phyloP scores from a whole-genome alignment of 2,329 filamentous ascomycete genomes.

The Epichloe brachyelytri region DNA sequence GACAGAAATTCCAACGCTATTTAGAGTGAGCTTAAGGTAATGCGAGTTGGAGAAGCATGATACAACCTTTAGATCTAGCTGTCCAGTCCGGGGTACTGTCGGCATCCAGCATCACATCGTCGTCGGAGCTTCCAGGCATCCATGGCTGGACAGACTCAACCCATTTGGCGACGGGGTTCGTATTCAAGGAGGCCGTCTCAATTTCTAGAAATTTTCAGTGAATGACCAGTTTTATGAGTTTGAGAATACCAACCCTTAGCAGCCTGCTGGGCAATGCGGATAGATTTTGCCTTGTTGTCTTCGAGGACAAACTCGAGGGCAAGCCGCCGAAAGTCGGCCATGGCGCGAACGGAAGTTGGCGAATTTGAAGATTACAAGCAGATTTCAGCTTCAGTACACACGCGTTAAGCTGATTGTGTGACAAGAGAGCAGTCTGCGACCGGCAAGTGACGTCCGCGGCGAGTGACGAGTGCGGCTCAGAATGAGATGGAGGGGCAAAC shows the following conservation, averaged over 20 bases:
- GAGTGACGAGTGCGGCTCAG: neutral
- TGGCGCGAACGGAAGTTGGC: slow-evolving; percentile 12
- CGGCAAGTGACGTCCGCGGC: neutral
- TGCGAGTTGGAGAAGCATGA: neutral
- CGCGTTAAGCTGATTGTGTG: neutral
- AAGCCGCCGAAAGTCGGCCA: slow-evolving; percentile 39
- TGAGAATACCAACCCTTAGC: slow-evolving; percentile 23
- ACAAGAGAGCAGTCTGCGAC: neutral
- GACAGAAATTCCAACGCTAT: slow-evolving; percentile 45
- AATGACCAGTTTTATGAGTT: neutral
- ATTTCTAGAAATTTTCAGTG: slow-evolving; percentile 25
- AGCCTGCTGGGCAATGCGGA: slow-evolving; percentile 30
- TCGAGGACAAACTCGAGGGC: slow-evolving; percentile 42
- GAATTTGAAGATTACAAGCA: neutral
- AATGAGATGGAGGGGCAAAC: neutral
- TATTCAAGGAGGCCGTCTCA: slow-evolving; percentile 27
- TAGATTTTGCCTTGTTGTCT: slow-evolving; percentile 30
- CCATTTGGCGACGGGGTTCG: slow-evolving; percentile 39
- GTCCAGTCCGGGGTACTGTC: slow-evolving; percentile 37
- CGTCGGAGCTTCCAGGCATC: slow-evolving; percentile 32
- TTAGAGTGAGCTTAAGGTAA: neutral
- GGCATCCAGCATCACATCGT: slow-evolving; percentile 23
- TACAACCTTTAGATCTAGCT: slow-evolving; percentile 35
- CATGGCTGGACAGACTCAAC: slow-evolving; percentile 41
- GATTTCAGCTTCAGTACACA: neutral